Base-by-base conservation (phyloP, 176 grass and related monocot species). In the Eragrostis nindensis region DNA sequence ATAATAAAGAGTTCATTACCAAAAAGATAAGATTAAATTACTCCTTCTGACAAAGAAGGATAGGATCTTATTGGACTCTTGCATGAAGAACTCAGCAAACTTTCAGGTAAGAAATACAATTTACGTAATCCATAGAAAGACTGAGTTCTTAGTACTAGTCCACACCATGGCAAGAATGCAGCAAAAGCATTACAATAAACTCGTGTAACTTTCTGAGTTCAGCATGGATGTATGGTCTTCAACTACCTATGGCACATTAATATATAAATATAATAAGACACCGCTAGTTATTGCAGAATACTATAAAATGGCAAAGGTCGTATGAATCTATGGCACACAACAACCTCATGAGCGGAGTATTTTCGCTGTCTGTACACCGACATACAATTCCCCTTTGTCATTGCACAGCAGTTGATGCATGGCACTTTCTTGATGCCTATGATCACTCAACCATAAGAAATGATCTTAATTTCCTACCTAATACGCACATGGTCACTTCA, bases 391-490 rank as follows among this genome's bases (percentile, higher is more conserved):
- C 38, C 68, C 55, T 55, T 3, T 54, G 65, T n/a, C 21, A 29
- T 46, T 67, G 18, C 68, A 68, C 63, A 38, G 52, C 61, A 72
- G 57, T 57, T 65, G 66, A 57, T 72, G 41, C 54, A 7, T 26
- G 24, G 26, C 59, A 48, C 47, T 80, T 74, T 70, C 70, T 70
- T 63, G 53, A 43, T 39, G 45, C 36, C 50, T 68, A 80, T 69
- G 53, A 75, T 38, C 36, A 16, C 64, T 25, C 44, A 76, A 38
- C 64, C 76, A 47, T 70, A 89, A 32, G 72, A 73, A 77, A 66
- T 38, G 62, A 43, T 89, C 25, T 80, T 80, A 45, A 79, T 82
- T 86, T 77, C 57, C 66, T 61, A 86, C 87, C 87, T 67, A 86
- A 89, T 77, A 43, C 12, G 66, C 83, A 82, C 83, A 89, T 82